Percentiles rank a stretch among this genome's conserved stretches.
phyloP scores from a whole-genome alignment of 306 rosid species.

The Fragaria vesca region DNA sequence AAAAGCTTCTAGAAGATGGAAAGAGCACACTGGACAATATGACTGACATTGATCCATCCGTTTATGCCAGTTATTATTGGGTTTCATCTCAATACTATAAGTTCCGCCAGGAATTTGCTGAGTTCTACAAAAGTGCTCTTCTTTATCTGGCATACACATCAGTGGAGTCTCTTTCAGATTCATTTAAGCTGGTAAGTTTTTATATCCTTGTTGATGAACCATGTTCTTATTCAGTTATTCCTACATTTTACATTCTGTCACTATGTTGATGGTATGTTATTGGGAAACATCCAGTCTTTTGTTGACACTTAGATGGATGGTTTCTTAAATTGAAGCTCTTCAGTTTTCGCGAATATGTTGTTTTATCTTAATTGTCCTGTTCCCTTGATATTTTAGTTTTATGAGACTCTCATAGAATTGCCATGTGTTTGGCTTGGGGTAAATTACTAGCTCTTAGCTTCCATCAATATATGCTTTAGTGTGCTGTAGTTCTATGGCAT shows the following conservation, averaged over 20 bases:
- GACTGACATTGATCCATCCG: slow-evolving; percentile 99
- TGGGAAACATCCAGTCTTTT: background rate
- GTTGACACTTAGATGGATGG: background rate
- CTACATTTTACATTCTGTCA: background rate
- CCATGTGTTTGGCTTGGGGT: background rate
- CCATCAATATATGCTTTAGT: background rate
- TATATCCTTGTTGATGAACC: slow-evolving; percentile 6
- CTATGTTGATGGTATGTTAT: slow-evolving; percentile 8
- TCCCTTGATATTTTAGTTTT: background rate
- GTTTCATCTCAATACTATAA: slow-evolving; percentile 90
- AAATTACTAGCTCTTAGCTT: background rate
- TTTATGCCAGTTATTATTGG: slow-evolving; percentile 92
- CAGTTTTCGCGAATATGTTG: background rate
- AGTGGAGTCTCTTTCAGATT: slow-evolving; percentile 96
- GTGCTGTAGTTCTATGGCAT: background rate
- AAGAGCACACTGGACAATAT: slow-evolving; percentile 90
- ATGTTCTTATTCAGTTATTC: slow-evolving; percentile 14
- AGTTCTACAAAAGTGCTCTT: slow-evolving; percentile 98
- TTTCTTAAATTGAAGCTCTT: background rate
- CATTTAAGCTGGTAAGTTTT: slow-evolving; percentile 86
- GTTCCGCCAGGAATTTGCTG: slow-evolving; percentile 89
- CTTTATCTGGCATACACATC: slow-evolving; percentile 95
- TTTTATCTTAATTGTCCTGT: background rate
- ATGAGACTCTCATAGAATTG: background rate
- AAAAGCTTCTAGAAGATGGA: slow-evolving; percentile 92